These are phyloP conservation scores for Codiaeum variegatum DNA, from an alignment of 441 rosid species.

Conservation along the genomic window DNA sequence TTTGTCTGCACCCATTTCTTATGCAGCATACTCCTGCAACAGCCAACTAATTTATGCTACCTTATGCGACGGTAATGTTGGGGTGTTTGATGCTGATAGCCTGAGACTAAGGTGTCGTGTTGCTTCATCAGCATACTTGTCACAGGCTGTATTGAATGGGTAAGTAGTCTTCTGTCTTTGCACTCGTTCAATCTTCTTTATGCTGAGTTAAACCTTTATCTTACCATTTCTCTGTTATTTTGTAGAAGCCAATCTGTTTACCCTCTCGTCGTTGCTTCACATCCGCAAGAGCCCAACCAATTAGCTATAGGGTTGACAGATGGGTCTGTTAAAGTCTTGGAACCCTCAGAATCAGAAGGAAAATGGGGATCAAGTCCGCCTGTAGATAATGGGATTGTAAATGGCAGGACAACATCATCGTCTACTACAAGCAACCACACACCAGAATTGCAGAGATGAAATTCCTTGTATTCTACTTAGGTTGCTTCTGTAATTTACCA, in stretches of 20 bases:
- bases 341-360: slow-evolving; percentile 56
- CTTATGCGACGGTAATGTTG: slow-evolving; percentile 76
- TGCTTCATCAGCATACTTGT: slow-evolving; percentile 61
- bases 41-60: slow-evolving; percentile 76
- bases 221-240: background rate
- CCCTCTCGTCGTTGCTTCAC: slow-evolving; percentile 61
- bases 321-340: slow-evolving; percentile 54
- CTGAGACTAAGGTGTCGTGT: slow-evolving; percentile 75
- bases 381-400: slow-evolving; percentile 46
- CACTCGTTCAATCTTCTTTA: background rate
- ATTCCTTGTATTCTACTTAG: slow-evolving; percentile 14
- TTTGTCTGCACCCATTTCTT: slow-evolving; percentile 67
- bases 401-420: slow-evolving; percentile 57
- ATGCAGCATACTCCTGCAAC: slow-evolving; percentile 74
- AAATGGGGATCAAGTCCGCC: slow-evolving; percentile 71
- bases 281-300: slow-evolving; percentile 65
- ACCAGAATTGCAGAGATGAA: slow-evolving; percentile 61
- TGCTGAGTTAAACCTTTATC: background rate
- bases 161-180: slow-evolving; percentile 24
- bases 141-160: slow-evolving; percentile 52
- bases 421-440: slow-evolving; percentile 76
- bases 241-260: slow-evolving; percentile 55
- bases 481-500: slow-evolving; percentile 22
- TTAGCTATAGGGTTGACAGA: slow-evolving; percentile 64
- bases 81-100: slow-evolving; percentile 73